These are phyloP conservation scores for Kodamaea sp. DNA, from an alignment of 1,139 yeast species.

Conservation along the genomic window DNA sequence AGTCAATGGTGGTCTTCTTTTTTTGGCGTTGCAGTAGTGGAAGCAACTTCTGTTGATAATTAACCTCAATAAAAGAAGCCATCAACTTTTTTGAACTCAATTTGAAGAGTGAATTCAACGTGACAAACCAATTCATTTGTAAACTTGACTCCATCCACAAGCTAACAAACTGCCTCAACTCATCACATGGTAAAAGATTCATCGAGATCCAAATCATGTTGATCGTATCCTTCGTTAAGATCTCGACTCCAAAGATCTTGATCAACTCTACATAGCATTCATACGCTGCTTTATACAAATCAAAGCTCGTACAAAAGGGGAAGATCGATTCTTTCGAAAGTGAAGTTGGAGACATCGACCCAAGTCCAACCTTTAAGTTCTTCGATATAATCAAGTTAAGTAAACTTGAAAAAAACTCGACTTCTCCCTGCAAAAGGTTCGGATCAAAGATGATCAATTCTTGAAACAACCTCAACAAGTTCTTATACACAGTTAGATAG, in stretches of 20 bases:
- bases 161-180: slow-evolving; percentile 30
- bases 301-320: slow-evolving; percentile 39
- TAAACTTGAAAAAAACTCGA: slow-evolving; percentile 29
- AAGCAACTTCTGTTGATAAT: slow-evolving; percentile 40
- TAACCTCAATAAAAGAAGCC: slow-evolving; percentile 37
- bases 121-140: slow-evolving; percentile 40
- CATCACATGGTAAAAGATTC: slow-evolving; percentile 39
- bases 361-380: slow-evolving; percentile 38
- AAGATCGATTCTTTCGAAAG: slow-evolving; percentile 33
- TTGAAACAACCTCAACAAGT: slow-evolving; percentile 32
- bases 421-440: slow-evolving; percentile 30
- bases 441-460: slow-evolving; percentile 43
- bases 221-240: slow-evolving; percentile 35
- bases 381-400: slow-evolving; percentile 33
- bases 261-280: slow-evolving; percentile 40
- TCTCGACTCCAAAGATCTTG: slow-evolving; percentile 33
- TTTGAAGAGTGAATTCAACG: slow-evolving; percentile 36
- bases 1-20: slow-evolving; percentile 36
- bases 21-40: slow-evolving; percentile 46
- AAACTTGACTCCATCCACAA: slow-evolving; percentile 41
- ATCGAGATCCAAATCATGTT: slow-evolving; percentile 43
- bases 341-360: slow-evolving; percentile 34
- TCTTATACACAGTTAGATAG: slow-evolving; percentile 22
- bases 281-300: slow-evolving; percentile 35
- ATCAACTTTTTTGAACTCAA: slow-evolving; percentile 36